Evolutionary conservation across 495 filamentous ascomycete genomes (phyloP), one percentile per base, ranked within the genome.

Genomic region (Hypoxylon intermedium): DNA sequence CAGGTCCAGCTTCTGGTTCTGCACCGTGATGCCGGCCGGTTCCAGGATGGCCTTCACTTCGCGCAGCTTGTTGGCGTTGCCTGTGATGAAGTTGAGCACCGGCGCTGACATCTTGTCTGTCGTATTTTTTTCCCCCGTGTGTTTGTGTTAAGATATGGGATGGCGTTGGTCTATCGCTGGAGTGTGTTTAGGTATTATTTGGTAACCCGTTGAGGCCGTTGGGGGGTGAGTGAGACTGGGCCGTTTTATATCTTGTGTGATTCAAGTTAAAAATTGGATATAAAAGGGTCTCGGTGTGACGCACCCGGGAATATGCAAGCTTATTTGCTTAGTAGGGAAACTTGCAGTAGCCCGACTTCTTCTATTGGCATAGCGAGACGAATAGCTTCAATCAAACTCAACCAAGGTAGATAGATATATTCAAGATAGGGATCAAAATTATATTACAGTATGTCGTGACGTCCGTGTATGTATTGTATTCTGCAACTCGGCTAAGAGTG

Each of bases 21-120:
- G 78, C 42, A 98, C 78, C 36, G 88, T 76, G 61, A 95, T 87
- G 55, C 66, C 68, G 23, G 85, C 81, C 50, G 82, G 83, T 52
- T 86, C 86, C 13, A 98, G 82, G 66, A 98, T 97, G 9, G 89
- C 87, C 69, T 87, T 83, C 61, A 96, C 91, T 75, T 98, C 94
- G 53, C 72, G 71, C 44, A 98, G 83, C 77, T 98, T 98, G 78
- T 96, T 95, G 63, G 84, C 82, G 78, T 98, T 98, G 63, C 93
- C 89, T 2, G 95, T 98, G 67, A 98, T 96, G 80, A 98, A 98
- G 79, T 96, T 91, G 30, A 98, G 64, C 1, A 67, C 60, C 43
- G 68, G 73, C 5, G 42, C 11, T 7, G 60, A 13, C 42, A 59
- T 60, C 3, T 38, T 64, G 58, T 58, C 23, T 47, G 30, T 21